A percentile compares a stretch with the other conserved stretches of the same genome.
phyloP scores from a whole-genome alignment of 805 yeast genomes.

The Candida krabiensis region DNA sequence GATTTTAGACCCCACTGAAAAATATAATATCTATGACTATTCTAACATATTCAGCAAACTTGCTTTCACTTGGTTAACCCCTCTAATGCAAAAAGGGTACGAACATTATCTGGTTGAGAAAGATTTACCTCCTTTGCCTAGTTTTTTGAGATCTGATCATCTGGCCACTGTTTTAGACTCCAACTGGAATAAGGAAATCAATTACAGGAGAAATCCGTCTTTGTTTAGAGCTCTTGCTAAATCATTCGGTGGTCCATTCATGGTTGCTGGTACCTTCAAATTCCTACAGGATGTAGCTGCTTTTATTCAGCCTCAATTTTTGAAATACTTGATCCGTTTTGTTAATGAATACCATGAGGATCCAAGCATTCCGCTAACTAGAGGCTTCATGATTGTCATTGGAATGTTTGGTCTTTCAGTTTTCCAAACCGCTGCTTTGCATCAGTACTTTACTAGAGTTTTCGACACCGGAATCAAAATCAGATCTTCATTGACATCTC shows the following conservation, averaged over 20 bases:
- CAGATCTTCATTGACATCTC: constrained; percentile 65
- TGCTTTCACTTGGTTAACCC: constrained; percentile 61
- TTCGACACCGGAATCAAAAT: constrained; percentile 78
- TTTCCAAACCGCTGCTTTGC: constrained; percentile 73
- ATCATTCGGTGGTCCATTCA: constrained; percentile 74
- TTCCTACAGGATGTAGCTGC: constrained; percentile 74
- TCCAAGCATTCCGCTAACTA: constrained; percentile 59
- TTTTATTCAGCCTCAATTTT: constrained; percentile 83
- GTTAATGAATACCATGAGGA: constrained; percentile 50
- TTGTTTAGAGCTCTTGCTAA: constrained; percentile 49
- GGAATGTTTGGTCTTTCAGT: constrained; percentile 76
- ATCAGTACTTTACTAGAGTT: constrained; percentile 75
- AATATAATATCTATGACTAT: constrained; percentile 43
- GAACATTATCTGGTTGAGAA: constrained; percentile 42
- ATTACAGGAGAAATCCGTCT: constrained; percentile 31
- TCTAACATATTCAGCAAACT: constrained; percentile 53
- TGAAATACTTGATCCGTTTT: constrained; percentile 63
- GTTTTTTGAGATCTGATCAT: constrained; percentile 53
- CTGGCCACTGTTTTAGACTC: constrained; percentile 50
- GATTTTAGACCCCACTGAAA: constrained; percentile 33
- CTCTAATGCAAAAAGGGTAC: constrained; percentile 54
- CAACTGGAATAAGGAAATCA: constrained; percentile 60
- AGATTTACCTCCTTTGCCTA: constrained; percentile 82
- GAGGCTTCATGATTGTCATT: constrained; percentile 72
- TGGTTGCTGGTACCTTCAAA: constrained; percentile 72